Percentiles rank a stretch among this genome's conserved stretches.
Evolutionary conservation across 2,329 filamentous ascomycete genomes (phyloP).

Genomic region (Colletotrichum cuscutae): DNA sequence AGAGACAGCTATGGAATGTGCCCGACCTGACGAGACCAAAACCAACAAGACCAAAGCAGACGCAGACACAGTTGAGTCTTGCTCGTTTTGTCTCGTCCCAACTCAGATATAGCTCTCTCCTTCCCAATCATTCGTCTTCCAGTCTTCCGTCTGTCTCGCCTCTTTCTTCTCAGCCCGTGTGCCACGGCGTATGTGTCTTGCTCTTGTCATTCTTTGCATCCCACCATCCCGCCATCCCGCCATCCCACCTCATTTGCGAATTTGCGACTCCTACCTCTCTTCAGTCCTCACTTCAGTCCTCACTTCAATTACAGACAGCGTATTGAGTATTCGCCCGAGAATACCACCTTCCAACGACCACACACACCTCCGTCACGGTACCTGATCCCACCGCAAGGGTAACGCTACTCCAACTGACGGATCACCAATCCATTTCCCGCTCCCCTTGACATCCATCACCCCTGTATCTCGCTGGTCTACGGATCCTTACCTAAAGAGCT

Average conservation of each 20-base stretch:
- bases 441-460: constrained; percentile 10
- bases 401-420: constrained; percentile 14
- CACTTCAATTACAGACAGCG: constrained; percentile 9
- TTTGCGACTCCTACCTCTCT: background rate
- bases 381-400: constrained; percentile 5
- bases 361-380: background rate
- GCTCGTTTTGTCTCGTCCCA: background rate
- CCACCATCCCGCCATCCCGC: background rate
- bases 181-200: constrained; percentile 10
- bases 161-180: background rate
- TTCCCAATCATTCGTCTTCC: background rate
- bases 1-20: background rate
- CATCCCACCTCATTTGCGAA: background rate
- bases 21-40: background rate
- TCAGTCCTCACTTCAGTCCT: background rate
- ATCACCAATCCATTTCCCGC: constrained; percentile 29
- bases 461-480: constrained; percentile 28
- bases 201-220: constrained; percentile 22
- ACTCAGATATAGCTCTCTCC: background rate
- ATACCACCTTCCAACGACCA: constrained; percentile 6
- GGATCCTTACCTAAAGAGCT: constrained; percentile 32
- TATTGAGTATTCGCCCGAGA: background rate
- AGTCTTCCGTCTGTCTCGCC: background rate
- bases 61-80: background rate
- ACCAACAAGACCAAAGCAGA: background rate